Percentiles rank a stretch among this genome's conserved stretches.
These are phyloP conservation scores for Starmerella stellata DNA, from an alignment of 805 yeast genomes.

Conservation along the genomic window DNA sequence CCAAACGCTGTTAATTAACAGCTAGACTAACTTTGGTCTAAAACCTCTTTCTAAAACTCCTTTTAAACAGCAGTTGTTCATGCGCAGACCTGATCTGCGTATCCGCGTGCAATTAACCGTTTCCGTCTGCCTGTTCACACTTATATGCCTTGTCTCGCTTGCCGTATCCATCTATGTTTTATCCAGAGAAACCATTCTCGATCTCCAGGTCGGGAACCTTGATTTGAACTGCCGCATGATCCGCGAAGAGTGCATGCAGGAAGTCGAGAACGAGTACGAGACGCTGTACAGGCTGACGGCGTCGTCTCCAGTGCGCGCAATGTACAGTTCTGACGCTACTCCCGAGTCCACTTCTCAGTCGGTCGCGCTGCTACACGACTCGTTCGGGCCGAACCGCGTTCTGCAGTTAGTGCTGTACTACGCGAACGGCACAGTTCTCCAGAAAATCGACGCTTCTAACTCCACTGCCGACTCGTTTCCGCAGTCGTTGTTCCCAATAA, in stretches of 20 bases:
- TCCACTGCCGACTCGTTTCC: constrained; percentile 6
- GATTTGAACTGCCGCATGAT: constrained; percentile 15
- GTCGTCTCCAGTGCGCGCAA: constrained; percentile 10
- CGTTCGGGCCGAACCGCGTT: constrained; percentile 12
- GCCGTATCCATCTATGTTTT: constrained; percentile 35
- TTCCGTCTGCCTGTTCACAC: constrained; percentile 50
- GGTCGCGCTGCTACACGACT: constrained; percentile 9
- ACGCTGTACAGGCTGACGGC: constrained; percentile 8
- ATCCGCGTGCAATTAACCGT: constrained; percentile 59
- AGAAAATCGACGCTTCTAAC: constrained; percentile 9
- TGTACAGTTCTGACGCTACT: constrained; percentile 4
- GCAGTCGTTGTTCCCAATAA: constrained; percentile 5
- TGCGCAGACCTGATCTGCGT: constrained; percentile 29
- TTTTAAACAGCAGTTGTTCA: too few species aligned
- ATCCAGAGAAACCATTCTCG: constrained; percentile 13
- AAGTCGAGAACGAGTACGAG: constrained; percentile 7
- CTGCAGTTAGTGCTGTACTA: constrained; percentile 9
- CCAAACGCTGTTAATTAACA: too few species aligned
- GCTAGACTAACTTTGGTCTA: too few species aligned
- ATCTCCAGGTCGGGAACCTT: constrained; percentile 24
- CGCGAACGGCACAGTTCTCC: constrained; percentile 10
- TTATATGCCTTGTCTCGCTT: constrained; percentile 49
- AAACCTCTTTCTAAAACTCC: too few species aligned
- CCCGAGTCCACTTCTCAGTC: constrained; percentile 1
- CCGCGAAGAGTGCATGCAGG: constrained; percentile 13